A percentile compares a stretch with the other conserved stretches of the same genome.
phyloP scores from a whole-genome alignment of 1,139 yeast genomes.

The Scheffersomyces parashehatae region DNA sequence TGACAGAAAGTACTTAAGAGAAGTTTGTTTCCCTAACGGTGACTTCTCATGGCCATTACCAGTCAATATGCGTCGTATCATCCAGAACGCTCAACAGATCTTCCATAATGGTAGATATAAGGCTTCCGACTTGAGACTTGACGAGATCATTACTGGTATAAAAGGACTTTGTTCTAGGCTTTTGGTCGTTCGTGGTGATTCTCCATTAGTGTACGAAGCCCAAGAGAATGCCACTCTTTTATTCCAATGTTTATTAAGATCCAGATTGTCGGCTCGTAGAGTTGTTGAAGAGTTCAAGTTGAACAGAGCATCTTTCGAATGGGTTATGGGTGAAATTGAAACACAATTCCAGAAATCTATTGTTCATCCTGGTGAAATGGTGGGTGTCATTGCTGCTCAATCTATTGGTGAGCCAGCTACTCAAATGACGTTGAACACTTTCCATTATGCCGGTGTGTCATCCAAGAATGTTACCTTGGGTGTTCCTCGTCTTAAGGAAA shows the following conservation, averaged over 20 bases:
- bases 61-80: slow-evolving; percentile 92
- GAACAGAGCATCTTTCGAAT: slow-evolving; percentile 83
- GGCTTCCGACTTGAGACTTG: slow-evolving; percentile 86
- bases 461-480: slow-evolving; percentile 98
- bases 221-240: slow-evolving; percentile 89
- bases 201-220: slow-evolving; percentile 75
- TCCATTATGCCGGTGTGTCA: slow-evolving; percentile 99
- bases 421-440: slow-evolving; percentile 97
- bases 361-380: slow-evolving; percentile 99
- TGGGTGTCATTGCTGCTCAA: slow-evolving; percentile 98
- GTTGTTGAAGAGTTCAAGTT: slow-evolving; percentile 88
- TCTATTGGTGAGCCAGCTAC: slow-evolving; percentile 99
- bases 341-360: slow-evolving; percentile 89
- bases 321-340: slow-evolving; percentile 95
- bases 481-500: slow-evolving; percentile 99
- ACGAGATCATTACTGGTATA: slow-evolving; percentile 78
- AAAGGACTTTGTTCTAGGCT: slow-evolving; percentile 65
- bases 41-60: slow-evolving; percentile 98
- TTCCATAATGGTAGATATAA: slow-evolving; percentile 90
- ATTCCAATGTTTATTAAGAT: slow-evolving; percentile 89
- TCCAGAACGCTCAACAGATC: slow-evolving; percentile 96
- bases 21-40: slow-evolving; percentile 83
- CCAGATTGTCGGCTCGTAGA: slow-evolving; percentile 88
- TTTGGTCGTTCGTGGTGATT: slow-evolving; percentile 80
- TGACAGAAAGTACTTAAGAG: slow-evolving; percentile 81